A percentile compares a stretch with the other conserved stretches of the same genome.
phyloP scores from a whole-genome alignment of 78 protist genomes.

The Planoprotostelium fungivorum region DNA sequence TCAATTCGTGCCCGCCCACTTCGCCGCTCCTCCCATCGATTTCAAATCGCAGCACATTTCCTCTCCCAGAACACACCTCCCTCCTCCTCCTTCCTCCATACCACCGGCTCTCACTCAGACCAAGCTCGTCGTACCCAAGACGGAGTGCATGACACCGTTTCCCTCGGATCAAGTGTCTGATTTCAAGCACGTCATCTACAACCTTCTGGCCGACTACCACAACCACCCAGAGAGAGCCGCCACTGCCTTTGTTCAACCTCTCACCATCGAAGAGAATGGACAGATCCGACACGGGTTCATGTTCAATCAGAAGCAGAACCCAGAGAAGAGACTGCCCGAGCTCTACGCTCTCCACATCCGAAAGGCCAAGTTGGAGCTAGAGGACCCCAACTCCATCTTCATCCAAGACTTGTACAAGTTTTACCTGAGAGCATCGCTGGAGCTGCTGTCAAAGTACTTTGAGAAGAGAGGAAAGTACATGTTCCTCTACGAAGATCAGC shows the following conservation, averaged over 20 bases:
- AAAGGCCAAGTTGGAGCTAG: not conserved
- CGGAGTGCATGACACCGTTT: not conserved
- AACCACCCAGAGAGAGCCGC: not conserved
- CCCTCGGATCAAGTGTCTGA: not conserved
- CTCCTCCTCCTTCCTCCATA: not conserved
- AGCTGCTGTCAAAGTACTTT: not conserved
- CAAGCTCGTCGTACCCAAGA: not conserved
- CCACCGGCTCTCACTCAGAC: too few species aligned
- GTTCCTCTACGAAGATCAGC: not conserved
- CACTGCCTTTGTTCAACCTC: not conserved
- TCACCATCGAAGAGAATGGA: not conserved
- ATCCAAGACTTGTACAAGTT: not conserved
- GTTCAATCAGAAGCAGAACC: not conserved
- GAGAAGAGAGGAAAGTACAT: slow-evolving; percentile 1
- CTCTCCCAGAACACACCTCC: not conserved
- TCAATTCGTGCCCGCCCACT: not conserved
- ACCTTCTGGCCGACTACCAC: not conserved
- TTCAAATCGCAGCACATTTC: not conserved
- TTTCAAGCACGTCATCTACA: not conserved
- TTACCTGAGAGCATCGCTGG: not conserved
- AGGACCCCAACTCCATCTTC: not conserved
- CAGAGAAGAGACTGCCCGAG: not conserved
- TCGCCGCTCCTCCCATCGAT: not conserved
- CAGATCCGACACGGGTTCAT: not conserved
- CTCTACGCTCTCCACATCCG: not conserved